Evolutionary conservation across 306 rosid genomes (phyloP), one percentile per base, ranked within the genome.

Genomic region (Prinsepia uniflora): DNA sequence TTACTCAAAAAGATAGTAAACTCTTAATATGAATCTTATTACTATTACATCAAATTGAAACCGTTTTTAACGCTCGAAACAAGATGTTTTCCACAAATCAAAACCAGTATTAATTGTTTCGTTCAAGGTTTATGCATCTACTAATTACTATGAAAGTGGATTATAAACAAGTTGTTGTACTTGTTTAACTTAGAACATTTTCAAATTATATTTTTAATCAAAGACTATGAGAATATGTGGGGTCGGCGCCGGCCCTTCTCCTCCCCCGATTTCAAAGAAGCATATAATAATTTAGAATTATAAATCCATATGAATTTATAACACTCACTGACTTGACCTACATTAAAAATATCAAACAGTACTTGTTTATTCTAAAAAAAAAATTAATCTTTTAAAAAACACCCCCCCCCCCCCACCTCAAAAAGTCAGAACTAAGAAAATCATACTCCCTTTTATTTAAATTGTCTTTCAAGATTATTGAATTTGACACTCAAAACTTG

Each of bases 181-280:
- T 70, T 54, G 53, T 69, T 69, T 55, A 44, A 68, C 10, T 34
- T 12, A 0, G 2, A 68, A 55, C 6, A 20, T 18, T 12, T 24
- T 5, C 1, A 56, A 22, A 20, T 56, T 56, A 14, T 46, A 4
- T 59, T 68, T 45, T 61, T 17, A 44, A 36, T 34, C 34, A 6
- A 65, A 36, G 47, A 61, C 50, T 24, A 40, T 14, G 52, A 50
- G 65, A n/a, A 68, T 15, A 15, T 68, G 79, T 83, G 86, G 90
- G 86, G 87, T 85, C 77, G 86, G 93, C 83, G 73, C 93, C 89
- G 86, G 81, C 91, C 90, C 81, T 24, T 68, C 76, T 67, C 56
- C 60, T 62, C 58, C 64, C 70, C 85, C 79, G 44, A 40, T 59
- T 67, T 65, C 75, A 67, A 68, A 70, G 71, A 65, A 22, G 14